Base-by-base conservation (phyloP, 2,329 filamentous ascomycete genomes). In the Rhytidhysteron rufulum region DNA sequence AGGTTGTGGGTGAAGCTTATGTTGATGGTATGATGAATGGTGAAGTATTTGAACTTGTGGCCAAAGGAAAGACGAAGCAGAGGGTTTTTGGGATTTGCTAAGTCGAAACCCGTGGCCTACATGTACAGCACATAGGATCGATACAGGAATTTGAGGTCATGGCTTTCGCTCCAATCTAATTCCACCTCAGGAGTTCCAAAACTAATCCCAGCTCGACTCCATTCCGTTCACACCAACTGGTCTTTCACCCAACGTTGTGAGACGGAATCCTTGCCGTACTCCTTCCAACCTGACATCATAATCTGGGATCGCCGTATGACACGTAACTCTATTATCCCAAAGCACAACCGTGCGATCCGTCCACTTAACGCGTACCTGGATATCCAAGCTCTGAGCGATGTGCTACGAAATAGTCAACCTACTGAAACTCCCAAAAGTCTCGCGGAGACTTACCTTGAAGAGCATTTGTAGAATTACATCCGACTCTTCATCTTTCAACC, bases 401-500 rank as follows among this genome's bases (percentile, higher is more conserved):
- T 88, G 85, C 58, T 86, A 21, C 30, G 16, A n/a, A 17, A 8
- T 34, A 15, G 17, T 32, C n/a, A 33, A 24, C 21, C 11, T 27
- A 27, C 24, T 8, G 7, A 27, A 27, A 13, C 7, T 27, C 5
- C 4, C 3, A 15, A 6, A 13, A 15, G 22, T 73, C 3, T 67
- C 71, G 6, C 1, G 9, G 20, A 5, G 18, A 35, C 41, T 9
- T 36, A 53, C 52, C 40, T 44, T 77, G 59, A 82, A 87, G n/a
- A 88, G 65, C 67, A 88, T 85, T 55, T 86, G 85, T 43, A 88
- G 71, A 9, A 88, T 71, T 17, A 74, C 73, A 47, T 91, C 87
- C 1, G 82, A 86, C 61, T 94, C 88, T 58, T 93, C 86, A 58
- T 86, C 85, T 67, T 93, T 93, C 54, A 85, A 75, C 5, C 86